These are phyloP conservation scores for Coix lacrymajobi DNA, from an alignment of 176 grass and related monocot species.

Conservation along the genomic window DNA sequence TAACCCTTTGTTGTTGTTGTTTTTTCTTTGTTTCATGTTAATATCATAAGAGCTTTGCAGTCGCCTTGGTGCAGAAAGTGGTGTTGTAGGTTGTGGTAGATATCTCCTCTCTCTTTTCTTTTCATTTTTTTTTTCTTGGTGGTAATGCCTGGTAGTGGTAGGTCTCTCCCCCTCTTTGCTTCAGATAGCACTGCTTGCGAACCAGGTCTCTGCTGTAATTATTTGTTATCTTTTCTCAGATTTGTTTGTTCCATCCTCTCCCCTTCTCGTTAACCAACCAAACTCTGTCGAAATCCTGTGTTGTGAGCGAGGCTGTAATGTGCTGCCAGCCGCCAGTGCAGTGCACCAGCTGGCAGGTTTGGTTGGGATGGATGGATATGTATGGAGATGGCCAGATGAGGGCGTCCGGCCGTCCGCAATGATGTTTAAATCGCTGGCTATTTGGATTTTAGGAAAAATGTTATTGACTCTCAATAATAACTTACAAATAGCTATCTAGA, in stretches of 20 bases:
- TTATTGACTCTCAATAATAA: too few relatives aligned
- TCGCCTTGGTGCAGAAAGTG: conserved; percentile 21
- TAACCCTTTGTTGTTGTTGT: conserved; percentile 1
- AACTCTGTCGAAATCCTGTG: conserved; percentile 15
- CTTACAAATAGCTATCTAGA: too few relatives aligned
- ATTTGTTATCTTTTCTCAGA: neutral
- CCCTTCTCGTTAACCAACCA: neutral
- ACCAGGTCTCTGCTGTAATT: neutral
- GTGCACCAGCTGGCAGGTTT: neutral
- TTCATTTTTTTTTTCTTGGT: neutral
- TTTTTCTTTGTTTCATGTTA: conserved; percentile 8
- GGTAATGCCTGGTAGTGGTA: neutral
- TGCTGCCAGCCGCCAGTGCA: too few relatives aligned
- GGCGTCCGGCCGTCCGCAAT: too few relatives aligned
- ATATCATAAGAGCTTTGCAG: conserved; percentile 26
- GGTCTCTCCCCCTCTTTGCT: neutral
- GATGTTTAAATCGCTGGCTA: too few relatives aligned
- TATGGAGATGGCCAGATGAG: neutral
- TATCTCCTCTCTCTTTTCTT: neutral
- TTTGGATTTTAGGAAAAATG: too few relatives aligned
- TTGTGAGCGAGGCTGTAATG: neutral
- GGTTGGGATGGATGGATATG: neutral
- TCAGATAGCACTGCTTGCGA: conserved; percentile 33
- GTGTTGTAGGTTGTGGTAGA: neutral
- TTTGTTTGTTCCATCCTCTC: neutral